These are phyloP conservation scores for Cryphonectria carpinicola DNA, from an alignment of 2,329 filamentous ascomycete species.

Conservation along the genomic window DNA sequence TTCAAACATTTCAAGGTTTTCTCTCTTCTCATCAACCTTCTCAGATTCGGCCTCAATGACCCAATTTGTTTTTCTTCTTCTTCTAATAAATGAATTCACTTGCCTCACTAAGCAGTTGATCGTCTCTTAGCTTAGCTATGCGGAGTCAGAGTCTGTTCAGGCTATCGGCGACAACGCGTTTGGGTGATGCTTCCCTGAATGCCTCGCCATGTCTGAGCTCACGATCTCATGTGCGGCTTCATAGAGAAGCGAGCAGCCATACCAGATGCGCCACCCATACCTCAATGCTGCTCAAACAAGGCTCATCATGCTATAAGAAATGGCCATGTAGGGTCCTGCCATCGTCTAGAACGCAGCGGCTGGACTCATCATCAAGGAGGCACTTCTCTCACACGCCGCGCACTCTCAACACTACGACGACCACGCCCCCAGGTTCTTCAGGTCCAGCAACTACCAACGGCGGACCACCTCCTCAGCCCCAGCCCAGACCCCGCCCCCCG, in stretches of 20 bases:
- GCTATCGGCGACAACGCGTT: background rate
- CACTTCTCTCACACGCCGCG: slow-evolving; percentile 2
- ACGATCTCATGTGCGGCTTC: background rate
- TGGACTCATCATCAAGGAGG: background rate
- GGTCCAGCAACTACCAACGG: background rate
- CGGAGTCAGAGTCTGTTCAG: background rate
- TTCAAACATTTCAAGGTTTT: background rate
- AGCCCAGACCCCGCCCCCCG: background rate
- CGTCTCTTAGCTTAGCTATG: background rate
- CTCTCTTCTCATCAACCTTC: background rate
- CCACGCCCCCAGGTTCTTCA: background rate
- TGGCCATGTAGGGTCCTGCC: background rate
- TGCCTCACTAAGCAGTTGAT: background rate
- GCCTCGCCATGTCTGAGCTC: background rate
- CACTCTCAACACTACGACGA: background rate
- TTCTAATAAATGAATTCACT: background rate
- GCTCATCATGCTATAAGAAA: background rate
- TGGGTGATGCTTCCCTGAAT: background rate
- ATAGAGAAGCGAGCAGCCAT: background rate
- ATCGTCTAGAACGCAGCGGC: background rate
- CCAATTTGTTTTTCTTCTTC: background rate
- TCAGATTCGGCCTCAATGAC: background rate
- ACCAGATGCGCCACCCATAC: too few relatives aligned
- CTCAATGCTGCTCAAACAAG: background rate
- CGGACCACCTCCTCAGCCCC: background rate